Conservation (phyloP, 148 eudicot species). For the Vaccinium macrocarpon region DNA sequence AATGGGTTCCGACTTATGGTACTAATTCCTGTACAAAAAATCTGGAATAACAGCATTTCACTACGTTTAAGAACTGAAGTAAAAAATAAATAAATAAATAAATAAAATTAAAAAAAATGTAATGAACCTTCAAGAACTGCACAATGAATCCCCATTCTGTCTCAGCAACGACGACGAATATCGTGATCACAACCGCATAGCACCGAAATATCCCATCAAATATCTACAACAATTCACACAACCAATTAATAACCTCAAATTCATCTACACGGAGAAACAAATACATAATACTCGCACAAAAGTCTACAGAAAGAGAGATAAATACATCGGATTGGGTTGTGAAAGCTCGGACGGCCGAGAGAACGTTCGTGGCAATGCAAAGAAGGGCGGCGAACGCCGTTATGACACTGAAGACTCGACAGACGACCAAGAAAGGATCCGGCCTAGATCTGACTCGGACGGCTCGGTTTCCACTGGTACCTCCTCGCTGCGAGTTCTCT, state of each 20-base stretch:
- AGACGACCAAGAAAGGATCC: slow-evolving; percentile 60
- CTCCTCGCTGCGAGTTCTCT: slow-evolving; percentile 21
- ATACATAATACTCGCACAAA: background rate
- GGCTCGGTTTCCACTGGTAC: slow-evolving; percentile 5
- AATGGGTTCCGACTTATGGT: too few relatives aligned
- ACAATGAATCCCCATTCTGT: slow-evolving; percentile 79
- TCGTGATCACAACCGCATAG: slow-evolving; percentile 67
- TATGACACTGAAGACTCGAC: slow-evolving; percentile 65
- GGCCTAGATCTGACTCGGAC: slow-evolving; percentile 35
- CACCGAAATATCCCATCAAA: slow-evolving; percentile 92
- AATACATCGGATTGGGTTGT: slow-evolving; percentile 62
- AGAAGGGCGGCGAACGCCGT: slow-evolving; percentile 58
- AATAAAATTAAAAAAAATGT: background rate
- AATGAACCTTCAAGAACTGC: slow-evolving; percentile 66
- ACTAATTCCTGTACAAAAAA: background rate
- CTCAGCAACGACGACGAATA: slow-evolving; percentile 73
- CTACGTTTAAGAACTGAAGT: background rate
- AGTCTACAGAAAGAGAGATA: background rate
- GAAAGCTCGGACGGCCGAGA: slow-evolving; percentile 79
- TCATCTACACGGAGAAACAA: background rate
- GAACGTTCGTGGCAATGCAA: slow-evolving; percentile 67
- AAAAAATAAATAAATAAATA: too few relatives aligned
- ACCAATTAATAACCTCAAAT: background rate
- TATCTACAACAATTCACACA: slow-evolving; percentile 36
- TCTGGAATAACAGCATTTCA: background rate